A percentile compares a stretch with the other conserved stretches of the same genome.
Conservation (phyloP, 305 asterid species). For the Fraxinus albicans region DNA sequence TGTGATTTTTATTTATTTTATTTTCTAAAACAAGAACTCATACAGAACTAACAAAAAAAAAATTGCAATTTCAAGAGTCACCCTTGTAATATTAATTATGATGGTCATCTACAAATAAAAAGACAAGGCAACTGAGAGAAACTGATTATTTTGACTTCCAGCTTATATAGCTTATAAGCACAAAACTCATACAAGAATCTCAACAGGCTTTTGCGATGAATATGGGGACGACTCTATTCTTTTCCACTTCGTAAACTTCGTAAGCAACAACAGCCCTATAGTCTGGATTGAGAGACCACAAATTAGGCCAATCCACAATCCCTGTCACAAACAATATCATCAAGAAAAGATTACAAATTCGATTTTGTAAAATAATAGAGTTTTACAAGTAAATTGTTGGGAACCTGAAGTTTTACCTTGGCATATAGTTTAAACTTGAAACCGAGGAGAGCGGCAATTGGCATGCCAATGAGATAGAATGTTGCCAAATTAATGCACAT, state of each 20-base stretch:
- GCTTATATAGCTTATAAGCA: background rate
- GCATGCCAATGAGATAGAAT: background rate
- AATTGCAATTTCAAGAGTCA: background rate
- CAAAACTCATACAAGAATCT: constrained; percentile 9
- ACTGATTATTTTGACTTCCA: background rate
- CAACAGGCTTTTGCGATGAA: constrained; percentile 18
- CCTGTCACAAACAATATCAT: constrained; percentile 28
- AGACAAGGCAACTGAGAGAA: background rate
- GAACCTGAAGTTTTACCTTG: background rate
- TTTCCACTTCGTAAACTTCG: constrained; percentile 43
- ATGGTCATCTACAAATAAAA: background rate
- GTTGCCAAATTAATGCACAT: background rate
- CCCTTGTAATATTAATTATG: background rate
- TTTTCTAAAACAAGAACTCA: background rate
- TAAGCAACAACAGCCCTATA: constrained; percentile 40
- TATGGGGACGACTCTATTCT: constrained; percentile 24
- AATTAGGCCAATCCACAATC: constrained; percentile 56
- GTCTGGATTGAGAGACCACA: constrained; percentile 48
- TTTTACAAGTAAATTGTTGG: background rate
- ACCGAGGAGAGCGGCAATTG: background rate
- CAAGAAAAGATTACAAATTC: background rate
- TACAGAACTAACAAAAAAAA: background rate
- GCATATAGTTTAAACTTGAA: background rate
- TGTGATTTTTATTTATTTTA: background rate
- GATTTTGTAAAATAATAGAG: background rate